Evolutionary conservation across 257 asterid genomes (phyloP).

Genomic region (Linderniella brevidens): DNA sequence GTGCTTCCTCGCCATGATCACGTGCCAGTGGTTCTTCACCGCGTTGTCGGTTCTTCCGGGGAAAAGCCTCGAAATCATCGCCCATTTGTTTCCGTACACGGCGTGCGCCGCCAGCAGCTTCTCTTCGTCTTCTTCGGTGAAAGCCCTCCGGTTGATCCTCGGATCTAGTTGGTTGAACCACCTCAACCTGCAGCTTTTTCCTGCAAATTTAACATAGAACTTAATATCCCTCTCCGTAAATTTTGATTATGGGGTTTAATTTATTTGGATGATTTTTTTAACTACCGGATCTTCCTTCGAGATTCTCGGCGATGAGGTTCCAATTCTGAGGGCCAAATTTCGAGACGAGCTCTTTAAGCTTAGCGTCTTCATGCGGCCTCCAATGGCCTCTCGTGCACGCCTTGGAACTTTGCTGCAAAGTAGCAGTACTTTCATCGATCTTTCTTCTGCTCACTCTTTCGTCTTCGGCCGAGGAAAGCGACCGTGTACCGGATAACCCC

Average conservation of each 20-base stretch:
- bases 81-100: constrained; percentile 17
- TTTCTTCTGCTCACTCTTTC: neutral
- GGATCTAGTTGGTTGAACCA: constrained; percentile 14
- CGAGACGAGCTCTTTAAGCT: constrained; percentile 15
- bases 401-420: constrained; percentile 7
- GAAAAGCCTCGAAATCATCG: constrained; percentile 13
- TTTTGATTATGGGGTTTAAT: too few species aligned
- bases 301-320: constrained; percentile 4
- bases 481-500: too few species aligned
- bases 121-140: constrained; percentile 20
- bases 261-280: too few species aligned
- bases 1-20: constrained; percentile 17
- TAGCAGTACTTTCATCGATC: neutral
- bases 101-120: constrained; percentile 15
- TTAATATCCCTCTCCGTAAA: too few species aligned
- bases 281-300: constrained; percentile 19
- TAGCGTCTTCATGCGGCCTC: constrained; percentile 19
- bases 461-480: neutral
- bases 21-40: constrained; percentile 23
- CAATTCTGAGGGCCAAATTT: constrained; percentile 21
- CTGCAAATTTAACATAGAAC: neutral
- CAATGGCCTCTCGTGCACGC: constrained; percentile 17
- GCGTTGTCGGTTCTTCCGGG: constrained; percentile 19
- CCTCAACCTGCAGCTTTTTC: constrained; percentile 7
- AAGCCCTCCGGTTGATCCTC: constrained; percentile 15